Base-by-base conservation (phyloP, 306 rosid genomes). In the Cicer pinnatifidum region DNA sequence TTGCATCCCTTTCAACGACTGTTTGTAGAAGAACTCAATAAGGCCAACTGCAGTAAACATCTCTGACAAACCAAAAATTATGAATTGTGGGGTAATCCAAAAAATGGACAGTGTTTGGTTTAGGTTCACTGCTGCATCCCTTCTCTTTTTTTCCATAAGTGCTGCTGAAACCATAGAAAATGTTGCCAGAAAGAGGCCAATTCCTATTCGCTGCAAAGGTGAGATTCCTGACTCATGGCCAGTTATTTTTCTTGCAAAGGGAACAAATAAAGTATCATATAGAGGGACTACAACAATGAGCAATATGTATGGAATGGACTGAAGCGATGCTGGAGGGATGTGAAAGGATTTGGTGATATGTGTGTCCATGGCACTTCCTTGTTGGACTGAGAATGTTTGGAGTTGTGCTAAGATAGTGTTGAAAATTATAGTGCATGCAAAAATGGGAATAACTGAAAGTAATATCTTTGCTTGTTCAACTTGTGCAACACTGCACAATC, bases 381-480 rank as follows among this genome's bases (percentile, higher is more conserved):
- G 99, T 73, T 91, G 97, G 71, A 95, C 99, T 8, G 99, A 91
- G 86, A 95, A 95, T 11, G 99, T 95, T 61, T 95, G 99, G 67
- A 95, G 97, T 9, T 95, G 99, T 74, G 99, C 99, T 50, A 95
- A 81, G 67, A 95, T 92, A 11, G 99, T 90, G 89, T 95, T 91
- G 93, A 95, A 95, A 72, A 95, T 47, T 10, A 95, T 95, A 54
- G 99, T 95, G 92, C 97, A 91, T n/a, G 96, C 88, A 78, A 95
- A 88, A 6, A 95, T 95, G 37, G 99, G 99, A 69, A 95, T 64
- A 8, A 88, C 88, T 17, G 97, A 95, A 3, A 95, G 59, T 48
- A 95, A 50, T 48, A 83, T 87, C 84, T 95, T 95, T 40, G 82
- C 96, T 91, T 91, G 89, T 41, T 87, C 83, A 8, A 95, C 97